Base-by-base conservation (phyloP, 495 filamentous ascomycete genomes). In the Polyplosphaeria fusca region DNA sequence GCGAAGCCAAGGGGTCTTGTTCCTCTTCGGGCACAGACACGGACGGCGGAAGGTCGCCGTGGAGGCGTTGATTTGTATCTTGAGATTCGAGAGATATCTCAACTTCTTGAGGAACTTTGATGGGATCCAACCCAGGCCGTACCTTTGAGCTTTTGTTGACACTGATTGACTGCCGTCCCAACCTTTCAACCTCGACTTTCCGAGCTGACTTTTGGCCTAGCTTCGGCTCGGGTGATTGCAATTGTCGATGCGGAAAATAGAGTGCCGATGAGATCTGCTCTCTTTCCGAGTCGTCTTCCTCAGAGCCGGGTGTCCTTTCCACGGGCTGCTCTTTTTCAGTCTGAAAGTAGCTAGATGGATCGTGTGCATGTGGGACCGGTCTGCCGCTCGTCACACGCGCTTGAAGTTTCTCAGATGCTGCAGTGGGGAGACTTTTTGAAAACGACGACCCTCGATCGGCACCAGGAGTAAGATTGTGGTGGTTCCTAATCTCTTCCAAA, bases 201-300 rank as follows among this genome's bases (percentile, higher is more conserved):
- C 57, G 52, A 23, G 20, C 39, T 18, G 39, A 41, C 18, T 57
- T 47, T 30, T 50, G 48, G 24, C 37, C 16, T 12, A 43, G 39
- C 12, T 28, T 40, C 32, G 56, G 45, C 16, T 50, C 52, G 7
- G 52, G 40, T 12, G 57, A 45, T 18, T 46, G 26, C 75, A 64
- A 79, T 79, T 48, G 79, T 79, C 71, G 83, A 74, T 97, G 93
- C 18, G 93, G 93, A 60, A 93, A 81, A 70, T 97, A 98, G 47
- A 95, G 77, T 11, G 92, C 92, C 37, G 92, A 96, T 7, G 88
- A 91, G 43, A 98, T 96, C 69, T 95, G 89, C 66, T 97, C 93
- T 68, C 91, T 83, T 20, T 88, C 87, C 38, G 89, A 91, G 49
- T 93, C 89, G 23, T 95, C 89, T 28, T 87, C 87, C 48, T 87